Percentiles rank a stretch among this genome's conserved stretches.
These are phyloP conservation scores for Xylariales sp. DNA, from an alignment of 2,329 filamentous ascomycete species.

Conservation along the genomic window DNA sequence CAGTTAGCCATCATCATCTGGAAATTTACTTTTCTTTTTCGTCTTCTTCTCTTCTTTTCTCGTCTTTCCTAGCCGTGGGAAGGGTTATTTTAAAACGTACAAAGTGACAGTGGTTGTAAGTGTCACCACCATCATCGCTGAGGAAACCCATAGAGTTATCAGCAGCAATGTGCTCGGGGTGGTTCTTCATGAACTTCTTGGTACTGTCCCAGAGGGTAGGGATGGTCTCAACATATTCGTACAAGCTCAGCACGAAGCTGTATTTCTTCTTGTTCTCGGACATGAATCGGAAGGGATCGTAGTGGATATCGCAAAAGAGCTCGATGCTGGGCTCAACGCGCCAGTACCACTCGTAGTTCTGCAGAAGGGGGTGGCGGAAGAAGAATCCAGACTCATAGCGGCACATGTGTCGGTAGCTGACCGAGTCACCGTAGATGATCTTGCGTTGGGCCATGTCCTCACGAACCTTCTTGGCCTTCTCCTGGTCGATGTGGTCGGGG, in stretches of 20 bases:
- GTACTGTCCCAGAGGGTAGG: conserved; percentile 92
- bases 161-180: conserved; percentile 81
- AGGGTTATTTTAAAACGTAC: conserved; percentile 58
- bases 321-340: conserved; percentile 96
- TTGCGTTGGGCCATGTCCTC: conserved; percentile 92
- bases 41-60: too few relatives aligned
- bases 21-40: too few relatives aligned
- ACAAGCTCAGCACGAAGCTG: conserved; percentile 91
- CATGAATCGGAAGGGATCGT: conserved; percentile 97
- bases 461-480: conserved; percentile 83
- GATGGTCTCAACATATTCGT: conserved; percentile 96
- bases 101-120: conserved; percentile 97
- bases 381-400: conserved; percentile 99
- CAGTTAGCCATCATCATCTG: conserved; percentile 17
- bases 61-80: too few relatives aligned
- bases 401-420: conserved; percentile 99
- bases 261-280: conserved; percentile 96
- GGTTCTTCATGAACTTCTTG: conserved; percentile 87
- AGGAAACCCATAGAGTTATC: conserved; percentile 89
- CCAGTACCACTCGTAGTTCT: conserved; percentile 99
- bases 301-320: conserved; percentile 91
- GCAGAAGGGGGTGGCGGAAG: conserved; percentile 90
- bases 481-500: conserved; percentile 91
- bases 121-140: conserved; percentile 85
- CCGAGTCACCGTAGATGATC: conserved; percentile 96